Percentiles rank a stretch among this genome's conserved stretches.
These are phyloP conservation scores for Endogone sp. DNA, from an alignment of 192 early-diverging fungal genomes.

Conservation along the genomic window DNA sequence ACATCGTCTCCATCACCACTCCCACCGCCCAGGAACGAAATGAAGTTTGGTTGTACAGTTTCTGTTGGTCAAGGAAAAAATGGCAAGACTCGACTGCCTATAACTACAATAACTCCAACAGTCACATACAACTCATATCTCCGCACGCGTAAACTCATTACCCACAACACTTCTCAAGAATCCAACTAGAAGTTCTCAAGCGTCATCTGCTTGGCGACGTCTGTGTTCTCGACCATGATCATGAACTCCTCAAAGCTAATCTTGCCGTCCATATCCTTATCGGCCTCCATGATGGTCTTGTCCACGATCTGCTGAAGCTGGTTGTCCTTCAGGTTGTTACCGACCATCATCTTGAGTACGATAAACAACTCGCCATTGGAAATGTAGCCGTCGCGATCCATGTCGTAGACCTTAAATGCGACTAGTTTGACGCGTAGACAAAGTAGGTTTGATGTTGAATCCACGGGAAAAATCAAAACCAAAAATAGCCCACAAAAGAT, in stretches of 20 bases:
- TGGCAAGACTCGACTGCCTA: too few relatives aligned
- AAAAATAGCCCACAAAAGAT: background rate
- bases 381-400: constrained; percentile 98
- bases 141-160: too few relatives aligned
- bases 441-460: background rate
- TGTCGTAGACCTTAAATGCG: constrained; percentile 99
- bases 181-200: constrained; percentile 62
- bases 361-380: constrained; percentile 99
- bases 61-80: too few relatives aligned
- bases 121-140: too few relatives aligned
- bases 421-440: constrained; percentile 42
- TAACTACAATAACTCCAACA: too few relatives aligned
- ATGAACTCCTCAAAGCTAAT: constrained; percentile 97
- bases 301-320: constrained; percentile 99
- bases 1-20: too few relatives aligned
- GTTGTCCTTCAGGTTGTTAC: constrained; percentile 90
- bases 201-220: constrained; percentile 95
- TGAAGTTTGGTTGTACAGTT: too few relatives aligned
- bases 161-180: too few relatives aligned
- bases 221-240: constrained; percentile 91
- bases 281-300: constrained; percentile 99
- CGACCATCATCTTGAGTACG: constrained; percentile 99
- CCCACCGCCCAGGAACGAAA: too few relatives aligned
- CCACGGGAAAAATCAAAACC: too few relatives aligned
- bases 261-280: constrained; percentile 91